Conservation (phyloP, 2,329 filamentous ascomycete species). For the Claviceps sp. region DNA sequence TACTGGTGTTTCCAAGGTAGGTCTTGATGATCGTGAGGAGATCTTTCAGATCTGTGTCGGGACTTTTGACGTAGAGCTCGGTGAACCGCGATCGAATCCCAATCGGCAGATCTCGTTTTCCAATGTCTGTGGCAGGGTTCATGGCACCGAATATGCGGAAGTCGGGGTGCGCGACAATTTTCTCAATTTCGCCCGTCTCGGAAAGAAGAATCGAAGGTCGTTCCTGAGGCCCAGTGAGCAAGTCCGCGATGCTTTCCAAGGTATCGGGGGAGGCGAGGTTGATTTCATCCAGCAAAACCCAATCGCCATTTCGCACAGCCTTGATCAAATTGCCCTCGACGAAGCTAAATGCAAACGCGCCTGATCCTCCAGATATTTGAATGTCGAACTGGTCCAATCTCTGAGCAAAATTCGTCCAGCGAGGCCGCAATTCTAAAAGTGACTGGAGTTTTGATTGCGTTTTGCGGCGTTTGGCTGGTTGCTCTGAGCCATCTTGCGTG, state of each 20-base stretch:
- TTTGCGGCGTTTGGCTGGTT: conserved; percentile 58
- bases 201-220: conserved; percentile 76
- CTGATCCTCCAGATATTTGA: conserved; percentile 58
- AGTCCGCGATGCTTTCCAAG: conserved; percentile 80
- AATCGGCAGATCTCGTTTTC: conserved; percentile 84
- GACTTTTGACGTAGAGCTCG: conserved; percentile 85
- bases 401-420: conserved; percentile 70
- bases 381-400: conserved; percentile 68
- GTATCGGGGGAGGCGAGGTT: conserved; percentile 93
- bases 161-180: conserved; percentile 76
- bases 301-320: conserved; percentile 90
- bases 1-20: conserved; percentile 63
- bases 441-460: conserved; percentile 54
- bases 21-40: conserved; percentile 77
- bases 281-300: conserved; percentile 94
- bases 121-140: conserved; percentile 96
- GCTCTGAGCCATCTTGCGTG: conserved; percentile 22
- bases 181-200: conserved; percentile 86
- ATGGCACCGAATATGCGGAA: conserved; percentile 97
- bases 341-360: conserved; percentile 85
- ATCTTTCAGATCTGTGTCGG: conserved; percentile 76
- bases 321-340: conserved; percentile 93
- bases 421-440: conserved; percentile 40
- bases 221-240: conserved; percentile 61
- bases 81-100: conserved; percentile 88